Base-by-base conservation (phyloP, 768 basidiomycete genomes). In the Polyporus arcularius region DNA sequence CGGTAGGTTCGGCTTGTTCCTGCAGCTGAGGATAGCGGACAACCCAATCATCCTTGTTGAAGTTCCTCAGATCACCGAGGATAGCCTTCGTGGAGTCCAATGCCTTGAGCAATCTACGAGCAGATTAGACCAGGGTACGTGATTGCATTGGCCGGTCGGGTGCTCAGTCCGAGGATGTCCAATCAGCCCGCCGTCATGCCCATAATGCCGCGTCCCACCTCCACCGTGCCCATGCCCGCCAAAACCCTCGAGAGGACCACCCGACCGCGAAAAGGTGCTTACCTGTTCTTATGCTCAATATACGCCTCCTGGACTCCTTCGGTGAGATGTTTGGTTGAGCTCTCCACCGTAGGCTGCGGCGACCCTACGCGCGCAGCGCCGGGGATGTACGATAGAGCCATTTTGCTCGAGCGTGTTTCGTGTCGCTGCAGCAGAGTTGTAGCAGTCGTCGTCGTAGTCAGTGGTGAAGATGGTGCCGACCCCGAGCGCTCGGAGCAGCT, bases 21-120 rank as follows among this genome's bases (percentile, higher is more conserved):
- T 79, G 76, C 57, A 95, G 78, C 69, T 84, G 83, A 55, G 96
- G 96, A 74, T 98, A 98, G 59, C 92, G 80, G 15, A 98, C 86
- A 28, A 91, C 83, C 95, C 94, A 97, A 64, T 90, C 83, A 41
- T 86, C 79, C 76, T 88, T 87, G 78, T 92, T 97, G 79, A 96
- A 97, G 53, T 78, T 77, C 51, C 85, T 83, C 21, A 98, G 75
- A 67, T 89, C 89, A 51, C 74, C 74, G 41, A 97, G 78, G 47
- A 98, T 82, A 11, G 76, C 67, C 67, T 85, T 83, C 40, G 94
- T 86, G 0, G 84, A 79, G 67, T 89, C 85, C 65, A 97, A 84
- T n/a, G 90, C 94, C 53, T 78, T 78, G 32, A 92, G 81, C 58
- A 97, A 79, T 39, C 92, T 94, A 64, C 30, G 67, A 30, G 42